Evolutionary conservation across 2,329 filamentous ascomycete species (phyloP).

Genomic region (Pochonia chlamydosporia): DNA sequence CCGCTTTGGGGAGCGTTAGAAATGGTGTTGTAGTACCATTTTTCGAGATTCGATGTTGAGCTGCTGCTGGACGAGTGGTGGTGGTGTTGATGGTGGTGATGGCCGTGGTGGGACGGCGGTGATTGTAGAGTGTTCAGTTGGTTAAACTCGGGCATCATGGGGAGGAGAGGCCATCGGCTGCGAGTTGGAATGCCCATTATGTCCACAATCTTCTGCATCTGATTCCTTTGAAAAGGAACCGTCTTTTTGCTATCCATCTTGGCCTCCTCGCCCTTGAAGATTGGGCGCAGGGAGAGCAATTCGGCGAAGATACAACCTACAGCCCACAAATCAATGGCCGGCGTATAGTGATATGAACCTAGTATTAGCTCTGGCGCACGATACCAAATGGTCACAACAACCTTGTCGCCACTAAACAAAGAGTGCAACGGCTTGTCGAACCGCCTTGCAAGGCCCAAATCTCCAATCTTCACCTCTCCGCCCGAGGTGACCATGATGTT

Average conservation of each 20-base stretch:
- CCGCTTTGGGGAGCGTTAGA: conserved; percentile 42
- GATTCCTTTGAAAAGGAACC: conserved; percentile 93
- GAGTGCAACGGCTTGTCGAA: conserved; percentile 93
- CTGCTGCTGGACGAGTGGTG: conserved; percentile 17
- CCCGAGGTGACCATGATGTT: conserved; percentile 96
- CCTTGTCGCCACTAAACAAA: conserved; percentile 90
- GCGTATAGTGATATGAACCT: conserved; percentile 92
- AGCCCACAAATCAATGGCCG: conserved; percentile 95
- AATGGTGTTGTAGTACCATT: conserved; percentile 71
- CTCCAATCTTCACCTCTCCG: conserved; percentile 90
- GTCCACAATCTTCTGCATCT: conserved; percentile 98
- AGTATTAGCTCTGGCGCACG: conserved; percentile 90
- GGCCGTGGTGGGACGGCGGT: conserved; percentile 34
- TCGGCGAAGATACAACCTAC: conserved; percentile 98
- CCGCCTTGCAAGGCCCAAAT: conserved; percentile 83
- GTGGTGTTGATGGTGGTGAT: conserved; percentile 22
- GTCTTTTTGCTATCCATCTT: conserved; percentile 99
- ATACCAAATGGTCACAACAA: conserved; percentile 99
- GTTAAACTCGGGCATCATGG: conserved; percentile 79
- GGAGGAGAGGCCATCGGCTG: conserved; percentile 79
- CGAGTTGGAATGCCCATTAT: conserved; percentile 88
- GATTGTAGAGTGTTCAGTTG: conserved; percentile 58
- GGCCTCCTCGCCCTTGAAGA: conserved; percentile 97
- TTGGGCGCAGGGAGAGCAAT: conserved; percentile 79
- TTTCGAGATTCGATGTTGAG: conserved; percentile 56